These are phyloP conservation scores for Pseudogymnoascus destructans DNA, from an alignment of 2,329 filamentous ascomycete species.

Conservation along the genomic window DNA sequence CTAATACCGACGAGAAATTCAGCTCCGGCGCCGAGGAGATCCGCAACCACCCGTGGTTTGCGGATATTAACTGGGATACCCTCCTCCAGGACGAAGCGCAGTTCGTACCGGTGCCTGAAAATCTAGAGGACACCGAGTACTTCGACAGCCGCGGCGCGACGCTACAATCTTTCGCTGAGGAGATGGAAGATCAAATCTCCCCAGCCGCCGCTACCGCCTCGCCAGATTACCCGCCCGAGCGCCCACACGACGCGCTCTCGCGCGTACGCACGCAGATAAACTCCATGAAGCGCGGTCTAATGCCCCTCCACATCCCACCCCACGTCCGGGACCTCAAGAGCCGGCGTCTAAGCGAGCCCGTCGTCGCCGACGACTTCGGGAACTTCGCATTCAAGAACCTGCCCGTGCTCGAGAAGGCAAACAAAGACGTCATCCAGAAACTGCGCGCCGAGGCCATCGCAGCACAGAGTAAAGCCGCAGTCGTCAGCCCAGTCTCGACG, in stretches of 20 bases:
- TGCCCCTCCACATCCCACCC: conserved; percentile 91
- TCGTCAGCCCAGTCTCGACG: conserved; percentile 17
- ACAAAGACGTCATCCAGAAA: conserved; percentile 97
- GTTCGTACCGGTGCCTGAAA: conserved; percentile 83
- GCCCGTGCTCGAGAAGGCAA: conserved; percentile 90
- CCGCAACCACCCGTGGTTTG: conserved; percentile 78
- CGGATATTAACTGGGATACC: conserved; percentile 75
- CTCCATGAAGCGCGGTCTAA: conserved; percentile 76
- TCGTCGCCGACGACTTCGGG: conserved; percentile 83
- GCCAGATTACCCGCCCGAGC: conserved; percentile 63
- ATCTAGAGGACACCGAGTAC: conserved; percentile 95
- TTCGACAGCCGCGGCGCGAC: conserved; percentile 89
- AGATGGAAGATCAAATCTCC: conserved; percentile 79
- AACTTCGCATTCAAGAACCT: conserved; percentile 96
- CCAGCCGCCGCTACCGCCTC: conserved; percentile 57
- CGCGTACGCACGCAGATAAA: conserved; percentile 69
- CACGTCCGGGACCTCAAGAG: conserved; percentile 87
- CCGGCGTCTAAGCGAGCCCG: conserved; percentile 79
- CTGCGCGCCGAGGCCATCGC: conserved; percentile 81
- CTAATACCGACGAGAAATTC: conserved; percentile 73
- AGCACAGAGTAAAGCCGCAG: conserved; percentile 38
- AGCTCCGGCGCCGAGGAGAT: conserved; percentile 82
- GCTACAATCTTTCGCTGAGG: conserved; percentile 81
- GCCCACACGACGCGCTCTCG: conserved; percentile 88
- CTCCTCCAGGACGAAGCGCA: conserved; percentile 91